A percentile compares a stretch with the other conserved stretches of the same genome.
Evolutionary conservation across 1,139 yeast species (phyloP).

Genomic region (Candida glucosophila): DNA sequence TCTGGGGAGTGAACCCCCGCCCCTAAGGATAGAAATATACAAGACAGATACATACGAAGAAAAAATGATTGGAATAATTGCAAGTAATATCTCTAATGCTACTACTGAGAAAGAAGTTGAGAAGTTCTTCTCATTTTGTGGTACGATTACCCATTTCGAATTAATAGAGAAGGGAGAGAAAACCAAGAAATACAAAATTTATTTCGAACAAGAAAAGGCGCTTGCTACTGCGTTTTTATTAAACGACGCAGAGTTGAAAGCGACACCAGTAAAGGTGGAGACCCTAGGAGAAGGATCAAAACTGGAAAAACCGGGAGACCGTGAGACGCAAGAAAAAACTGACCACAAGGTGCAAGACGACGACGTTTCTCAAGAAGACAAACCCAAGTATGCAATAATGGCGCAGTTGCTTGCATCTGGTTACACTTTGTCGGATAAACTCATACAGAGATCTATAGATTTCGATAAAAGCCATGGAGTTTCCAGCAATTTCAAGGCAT

Average conservation of each 20-base stretch:
- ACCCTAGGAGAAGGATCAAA: too few species aligned
- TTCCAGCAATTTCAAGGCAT: slow-evolving; percentile 46
- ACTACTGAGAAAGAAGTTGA: slow-evolving; percentile 48
- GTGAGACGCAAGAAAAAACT: slow-evolving; percentile 3
- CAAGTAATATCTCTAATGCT: slow-evolving; percentile 49
- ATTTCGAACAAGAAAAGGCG: slow-evolving; percentile 53
- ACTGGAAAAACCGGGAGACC: slow-evolving; percentile 8
- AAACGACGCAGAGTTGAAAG: slow-evolving; percentile 68
- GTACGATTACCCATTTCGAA: too few species aligned
- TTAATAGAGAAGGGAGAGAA: too few species aligned
- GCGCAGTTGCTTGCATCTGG: slow-evolving; percentile 74
- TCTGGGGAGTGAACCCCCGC: too few species aligned
- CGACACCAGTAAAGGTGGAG: slow-evolving; percentile 42
- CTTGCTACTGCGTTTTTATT: slow-evolving; percentile 65
- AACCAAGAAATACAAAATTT: slow-evolving; percentile 45
- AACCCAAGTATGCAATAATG: slow-evolving; percentile 68
- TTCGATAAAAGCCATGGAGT: slow-evolving; percentile 62
- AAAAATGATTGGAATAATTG: slow-evolving; percentile 42
- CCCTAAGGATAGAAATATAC: too few species aligned
- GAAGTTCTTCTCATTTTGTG: slow-evolving; percentile 74
- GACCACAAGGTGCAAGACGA: slow-evolving; percentile 25
- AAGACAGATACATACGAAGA: too few species aligned
- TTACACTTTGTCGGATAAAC: slow-evolving; percentile 54
- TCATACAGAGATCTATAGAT: slow-evolving; percentile 50
- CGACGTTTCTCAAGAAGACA: slow-evolving; percentile 66